Conservation (phyloP, 2,329 filamentous ascomycete species). For the Aphanoascus verrucosus region DNA sequence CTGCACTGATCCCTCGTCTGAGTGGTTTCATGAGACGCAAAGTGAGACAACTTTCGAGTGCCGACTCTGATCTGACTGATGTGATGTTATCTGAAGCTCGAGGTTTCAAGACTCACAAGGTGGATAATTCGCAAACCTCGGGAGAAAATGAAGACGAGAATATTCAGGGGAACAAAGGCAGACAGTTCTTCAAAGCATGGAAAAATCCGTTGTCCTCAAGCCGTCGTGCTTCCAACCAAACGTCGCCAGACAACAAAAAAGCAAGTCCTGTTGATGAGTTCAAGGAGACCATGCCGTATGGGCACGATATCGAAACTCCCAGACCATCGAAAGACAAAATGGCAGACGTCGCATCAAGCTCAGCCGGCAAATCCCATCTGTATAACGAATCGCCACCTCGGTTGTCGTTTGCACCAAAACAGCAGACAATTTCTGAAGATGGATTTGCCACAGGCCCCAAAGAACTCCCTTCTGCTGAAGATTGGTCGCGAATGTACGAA, state of each 20-base stretch:
- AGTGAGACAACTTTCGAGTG: background rate
- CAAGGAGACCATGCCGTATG: background rate
- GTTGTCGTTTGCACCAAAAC: background rate
- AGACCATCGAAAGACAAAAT: background rate
- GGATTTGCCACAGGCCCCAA: background rate
- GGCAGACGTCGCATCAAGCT: background rate
- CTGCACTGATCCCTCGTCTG: background rate
- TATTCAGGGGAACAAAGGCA: background rate
- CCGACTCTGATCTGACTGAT: background rate
- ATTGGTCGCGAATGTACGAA: slow-evolving; percentile 14
- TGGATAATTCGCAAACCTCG: background rate
- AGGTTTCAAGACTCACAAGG: background rate
- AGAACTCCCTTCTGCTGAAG: slow-evolving; percentile 11
- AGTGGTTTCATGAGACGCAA: background rate
- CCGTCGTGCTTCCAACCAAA: background rate
- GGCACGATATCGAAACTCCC: background rate
- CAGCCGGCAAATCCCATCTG: background rate
- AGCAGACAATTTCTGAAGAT: background rate
- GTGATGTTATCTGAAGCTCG: slow-evolving; percentile 1
- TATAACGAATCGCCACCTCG: background rate
- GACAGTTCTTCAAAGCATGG: background rate
- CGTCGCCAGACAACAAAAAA: background rate
- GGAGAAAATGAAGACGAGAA: background rate
- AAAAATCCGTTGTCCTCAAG: slow-evolving; percentile 3
- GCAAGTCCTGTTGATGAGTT: background rate